Evolutionary conservation across 2,329 filamentous ascomycete genomes (phyloP).

Genomic region (Talaromyces atroroseus): DNA sequence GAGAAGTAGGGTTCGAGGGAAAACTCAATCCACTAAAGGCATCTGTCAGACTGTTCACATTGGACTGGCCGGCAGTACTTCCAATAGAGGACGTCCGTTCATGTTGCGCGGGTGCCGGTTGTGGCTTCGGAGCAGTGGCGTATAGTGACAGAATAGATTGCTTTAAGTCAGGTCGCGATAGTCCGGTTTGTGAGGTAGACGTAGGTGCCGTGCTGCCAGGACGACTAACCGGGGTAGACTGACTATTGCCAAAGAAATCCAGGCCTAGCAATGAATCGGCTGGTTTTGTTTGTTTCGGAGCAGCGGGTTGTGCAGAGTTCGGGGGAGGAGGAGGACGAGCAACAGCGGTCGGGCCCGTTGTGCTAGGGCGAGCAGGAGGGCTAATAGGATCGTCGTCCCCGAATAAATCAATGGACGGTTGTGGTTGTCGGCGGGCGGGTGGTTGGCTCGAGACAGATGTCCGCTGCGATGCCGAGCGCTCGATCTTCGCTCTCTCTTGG

Average conservation of each 20-base stretch:
- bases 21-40: slow-evolving; percentile 71
- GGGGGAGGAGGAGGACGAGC: slow-evolving; percentile 53
- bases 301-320: slow-evolving; percentile 47
- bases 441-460: slow-evolving; percentile 35
- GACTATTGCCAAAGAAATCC: slow-evolving; percentile 77
- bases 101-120: slow-evolving; percentile 52
- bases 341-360: slow-evolving; percentile 57
- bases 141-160: slow-evolving; percentile 96
- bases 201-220: slow-evolving; percentile 75
- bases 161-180: slow-evolving; percentile 87
- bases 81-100: slow-evolving; percentile 61
- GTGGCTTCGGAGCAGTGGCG: slow-evolving; percentile 74
- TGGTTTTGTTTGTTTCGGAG: slow-evolving; percentile 59
- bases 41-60: slow-evolving; percentile 66
- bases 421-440: slow-evolving; percentile 39
- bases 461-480: slow-evolving; percentile 53
- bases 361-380: slow-evolving; percentile 64
- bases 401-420: slow-evolving; percentile 69
- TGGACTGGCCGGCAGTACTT: slow-evolving; percentile 51
- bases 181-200: slow-evolving; percentile 50
- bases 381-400: slow-evolving; percentile 60
- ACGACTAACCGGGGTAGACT: slow-evolving; percentile 63
- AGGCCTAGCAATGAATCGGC: slow-evolving; percentile 83
- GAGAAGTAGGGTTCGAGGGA: slow-evolving; percentile 37
- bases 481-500: slow-evolving; percentile 65